These are phyloP conservation scores for Fusarium tricinctum DNA, from an alignment of 2,329 filamentous ascomycete genomes.

Conservation along the genomic window DNA sequence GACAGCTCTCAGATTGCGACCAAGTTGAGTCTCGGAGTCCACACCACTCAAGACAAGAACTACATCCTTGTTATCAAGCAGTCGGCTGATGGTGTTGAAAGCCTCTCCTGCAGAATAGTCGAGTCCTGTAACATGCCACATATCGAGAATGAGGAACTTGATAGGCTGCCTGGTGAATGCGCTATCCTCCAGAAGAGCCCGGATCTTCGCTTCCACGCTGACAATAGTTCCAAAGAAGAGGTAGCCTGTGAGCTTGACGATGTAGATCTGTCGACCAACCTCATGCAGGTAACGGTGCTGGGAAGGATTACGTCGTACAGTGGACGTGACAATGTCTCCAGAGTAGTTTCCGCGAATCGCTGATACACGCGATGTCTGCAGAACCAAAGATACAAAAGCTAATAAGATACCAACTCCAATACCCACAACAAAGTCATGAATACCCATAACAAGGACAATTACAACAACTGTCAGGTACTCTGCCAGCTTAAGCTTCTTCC, in stretches of 20 bases:
- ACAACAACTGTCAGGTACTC: slow-evolving; percentile 92
- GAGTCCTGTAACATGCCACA: slow-evolving; percentile 89
- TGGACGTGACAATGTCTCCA: slow-evolving; percentile 89
- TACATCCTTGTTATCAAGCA: slow-evolving; percentile 82
- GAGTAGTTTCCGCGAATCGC: slow-evolving; percentile 92
- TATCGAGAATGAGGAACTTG: slow-evolving; percentile 89
- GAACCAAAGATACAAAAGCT: slow-evolving; percentile 90
- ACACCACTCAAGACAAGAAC: slow-evolving; percentile 87
- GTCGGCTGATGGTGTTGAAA: slow-evolving; percentile 90
- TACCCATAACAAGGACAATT: slow-evolving; percentile 95
- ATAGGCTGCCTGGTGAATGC: slow-evolving; percentile 84
- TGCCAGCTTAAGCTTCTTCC: slow-evolving; percentile 85
- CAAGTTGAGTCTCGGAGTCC: slow-evolving; percentile 80
- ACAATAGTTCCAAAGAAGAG: slow-evolving; percentile 99
- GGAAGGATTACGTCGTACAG: slow-evolving; percentile 89
- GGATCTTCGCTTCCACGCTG: slow-evolving; percentile 90
- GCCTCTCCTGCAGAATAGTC: slow-evolving; percentile 98
- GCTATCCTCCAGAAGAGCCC: slow-evolving; percentile 84
- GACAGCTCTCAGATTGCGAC: slow-evolving; percentile 83
- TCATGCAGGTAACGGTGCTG: slow-evolving; percentile 89
- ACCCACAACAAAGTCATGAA: slow-evolving; percentile 95
- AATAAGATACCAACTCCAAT: slow-evolving; percentile 93
- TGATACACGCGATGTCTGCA: slow-evolving; percentile 90
- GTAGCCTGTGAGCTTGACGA: slow-evolving; percentile 93
- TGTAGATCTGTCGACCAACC: slow-evolving; percentile 88